Base-by-base conservation (phyloP, 441 rosid species). In the Raphanus hybrid region DNA sequence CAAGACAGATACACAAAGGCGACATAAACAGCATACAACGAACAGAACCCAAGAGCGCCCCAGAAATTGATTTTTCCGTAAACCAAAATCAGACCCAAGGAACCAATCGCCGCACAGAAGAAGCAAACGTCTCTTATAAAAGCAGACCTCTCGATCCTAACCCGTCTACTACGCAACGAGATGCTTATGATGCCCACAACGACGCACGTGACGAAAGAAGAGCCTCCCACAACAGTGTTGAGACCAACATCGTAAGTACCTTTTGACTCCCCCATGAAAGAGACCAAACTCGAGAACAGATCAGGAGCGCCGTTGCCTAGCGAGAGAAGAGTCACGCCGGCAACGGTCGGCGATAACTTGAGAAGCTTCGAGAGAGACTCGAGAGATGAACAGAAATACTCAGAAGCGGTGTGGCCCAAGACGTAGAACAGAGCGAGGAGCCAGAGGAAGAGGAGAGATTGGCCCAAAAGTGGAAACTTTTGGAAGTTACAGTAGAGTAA, bases 281-380 rank as follows among this genome's bases (percentile, higher is more conserved):
- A 90, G 20, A 83, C 98, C 7, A 94, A 71, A 78, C 91, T 89
- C 0, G 98, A 76, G 70, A 94, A 92, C 8, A 92, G 89, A 85
- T 94, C 98, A 1, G 97, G 92, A 34, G 97, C 94, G 1, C 98
- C 97, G 64, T 94, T 94, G 0, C 98, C 98, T 12, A 94, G 90
- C 9, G 98, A 90, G 23, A 94, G 85, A 50, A 94, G 92, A 12
- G 98, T 94, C 2, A 92, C 90, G 4, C 98, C 97, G 27, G 97
- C 91, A 41, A 94, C 87, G 6, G 97, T 88, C 0, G 97, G 97
- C 8, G 97, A 86, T 75, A 94, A 81, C 55, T 87, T 87, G 39
- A 91, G 81, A 6, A 94, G 15, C 84, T 76, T 76, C 0, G 98
- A 91, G 64, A 94, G 74, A 68, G 81, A 80, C 78, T 92, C 97